Base-by-base conservation (phyloP, 163 green algal genomes). In the Volvox carteri region DNA sequence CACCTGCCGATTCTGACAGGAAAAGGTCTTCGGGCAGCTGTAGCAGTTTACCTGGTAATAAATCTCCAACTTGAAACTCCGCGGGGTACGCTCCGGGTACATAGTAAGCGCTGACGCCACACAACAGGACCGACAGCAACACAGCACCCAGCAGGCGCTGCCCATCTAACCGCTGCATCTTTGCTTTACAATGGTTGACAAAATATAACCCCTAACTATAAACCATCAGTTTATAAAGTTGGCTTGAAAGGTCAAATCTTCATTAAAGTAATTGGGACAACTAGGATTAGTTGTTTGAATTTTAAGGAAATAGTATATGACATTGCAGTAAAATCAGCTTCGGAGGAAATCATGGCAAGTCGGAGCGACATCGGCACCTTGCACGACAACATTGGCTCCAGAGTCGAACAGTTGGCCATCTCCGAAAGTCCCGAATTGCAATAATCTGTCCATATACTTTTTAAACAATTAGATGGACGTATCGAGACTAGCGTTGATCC, bases 31-130 rank as follows among this genome's bases (percentile, higher is more conserved):
- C 6, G n/a, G 3, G 21, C 9, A 35, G 19, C 62, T 44, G 41
- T 12, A 23, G 7, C 39, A 74, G 0, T 83, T 86, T 56, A 96
- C 95, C 94, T 86, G 94, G 89, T 41, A 97, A 65, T 0, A 68
- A 21, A 4, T 94, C 89, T 28, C 91, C 93, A 28, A 90, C 68
- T 23, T 85, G 58, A 72, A 96, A 97, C 83, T 97, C 95, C 44
- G 94, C 85, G 0, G 96, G 96, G 78, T 97, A 98, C 0, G 95
- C 96, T 41, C 96, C 96, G 25, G 96, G 95, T 2, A 98, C 91
- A 73, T 98, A 98, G 85, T 97, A 97, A 0, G 84, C 93, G 19
- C 76, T 67, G 62, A 44, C 68, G 28, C 30, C 42, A n/a, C 28
- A 21, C 35, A 72, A 23, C 56, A 90, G 35, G 23, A 65, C 65